phyloP scores from a whole-genome alignment of 805 yeast genomes.

The Sugiyamaella valdiviana region DNA sequence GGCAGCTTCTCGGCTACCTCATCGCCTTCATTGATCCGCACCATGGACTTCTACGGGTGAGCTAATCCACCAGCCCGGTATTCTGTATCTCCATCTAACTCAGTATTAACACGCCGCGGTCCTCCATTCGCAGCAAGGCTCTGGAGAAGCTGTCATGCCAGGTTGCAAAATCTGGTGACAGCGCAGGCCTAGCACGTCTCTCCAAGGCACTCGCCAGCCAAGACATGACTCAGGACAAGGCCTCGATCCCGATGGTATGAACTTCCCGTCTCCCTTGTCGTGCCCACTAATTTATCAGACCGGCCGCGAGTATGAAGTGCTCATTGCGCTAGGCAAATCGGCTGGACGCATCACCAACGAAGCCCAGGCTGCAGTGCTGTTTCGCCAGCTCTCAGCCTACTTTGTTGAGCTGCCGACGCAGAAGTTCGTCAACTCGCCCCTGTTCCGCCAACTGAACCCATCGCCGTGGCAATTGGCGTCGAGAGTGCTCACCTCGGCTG shows the following conservation, averaged over 20 bases:
- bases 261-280: background rate
- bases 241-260: constrained; percentile 23
- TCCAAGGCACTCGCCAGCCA: constrained; percentile 24
- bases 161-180: constrained; percentile 26
- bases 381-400: constrained; percentile 42
- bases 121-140: constrained; percentile 34
- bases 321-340: constrained; percentile 50
- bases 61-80: background rate
- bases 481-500: constrained; percentile 32
- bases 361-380: constrained; percentile 38
- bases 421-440: constrained; percentile 31
- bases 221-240: constrained; percentile 18
- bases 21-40: no score
- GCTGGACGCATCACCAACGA: constrained; percentile 34
- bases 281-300: constrained; percentile 8
- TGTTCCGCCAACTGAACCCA: constrained; percentile 27
- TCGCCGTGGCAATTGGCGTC: constrained; percentile 42
- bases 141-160: constrained; percentile 34
- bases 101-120: constrained; percentile 20
- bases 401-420: constrained; percentile 43
- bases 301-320: constrained; percentile 42
- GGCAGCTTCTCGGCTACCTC: background rate
- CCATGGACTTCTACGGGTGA: constrained; percentile 22
- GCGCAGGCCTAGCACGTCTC: constrained; percentile 19
- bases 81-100: background rate